Base-by-base conservation (phyloP, 495 filamentous ascomycete genomes). In the Penicillium robsamsonii region DNA sequence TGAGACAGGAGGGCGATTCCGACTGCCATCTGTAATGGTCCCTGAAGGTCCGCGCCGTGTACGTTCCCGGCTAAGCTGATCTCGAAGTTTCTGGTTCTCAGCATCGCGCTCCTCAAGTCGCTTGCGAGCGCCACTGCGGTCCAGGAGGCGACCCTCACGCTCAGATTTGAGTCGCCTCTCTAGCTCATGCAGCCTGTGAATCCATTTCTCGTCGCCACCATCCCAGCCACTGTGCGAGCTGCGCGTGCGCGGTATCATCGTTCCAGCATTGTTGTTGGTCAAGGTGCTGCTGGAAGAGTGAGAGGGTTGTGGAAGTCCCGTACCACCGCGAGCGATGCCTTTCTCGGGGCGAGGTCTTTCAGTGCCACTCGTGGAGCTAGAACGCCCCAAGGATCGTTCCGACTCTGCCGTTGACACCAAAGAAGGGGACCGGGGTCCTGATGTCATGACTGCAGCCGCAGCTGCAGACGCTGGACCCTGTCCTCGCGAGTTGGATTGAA, bases 81-180 rank as follows among this genome's bases (percentile, higher is more conserved):
- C 79, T 58, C 83, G 79, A 57, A 97, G 74, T 65, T 85, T 83
- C 61, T 84, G 80, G 64, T 91, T 93, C 73, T 94, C 89, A 12
- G 80, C 79, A 68, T 87, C 83, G 29, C 87, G 89, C 66, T 96
- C 90, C 61, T 92, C 89, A 24, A 98, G 79, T 60, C 94, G 78
- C 77, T 90, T 87, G 56, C 88, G 78, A 35, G 94, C 94, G 38
- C 89, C 90, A 27, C 76, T 85, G 20, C 93, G 84, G 74, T 98
- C 94, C 43, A 94, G 69, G 25, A 92, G 66, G 37, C 95, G 76
- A n/a, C 84, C 92, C 68, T 97, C 94, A 10, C 94, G 75, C 70
- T 98, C 94, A 18, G 86, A 85, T 64, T 96, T 96, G 27, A 98
- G 78, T 60, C 92, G 82, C 64, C 86, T 82, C 78, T 98, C 95